phyloP scores from a whole-genome alignment of 306 rosid species.

The Acacia crassicarpa region DNA sequence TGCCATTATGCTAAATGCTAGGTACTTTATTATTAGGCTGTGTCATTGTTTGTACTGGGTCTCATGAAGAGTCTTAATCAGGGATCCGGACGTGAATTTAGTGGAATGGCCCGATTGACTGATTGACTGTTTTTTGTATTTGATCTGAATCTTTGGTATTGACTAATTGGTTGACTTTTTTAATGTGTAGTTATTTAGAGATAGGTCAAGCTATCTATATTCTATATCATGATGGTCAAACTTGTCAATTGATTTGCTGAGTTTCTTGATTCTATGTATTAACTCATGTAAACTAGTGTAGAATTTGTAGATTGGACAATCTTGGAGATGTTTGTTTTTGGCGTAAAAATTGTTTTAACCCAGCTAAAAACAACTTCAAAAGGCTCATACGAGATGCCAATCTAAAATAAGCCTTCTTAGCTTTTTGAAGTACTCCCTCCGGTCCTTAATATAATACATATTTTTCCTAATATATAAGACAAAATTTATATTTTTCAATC shows the following conservation, averaged over 20 bases:
- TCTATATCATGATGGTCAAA: not conserved
- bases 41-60: constrained; percentile 1
- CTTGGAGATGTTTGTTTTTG: not conserved
- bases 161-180: not conserved
- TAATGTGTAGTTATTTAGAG: not conserved
- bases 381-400: not conserved
- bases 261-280: not conserved
- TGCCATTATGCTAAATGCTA: not conserved
- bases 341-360: not conserved
- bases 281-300: not conserved
- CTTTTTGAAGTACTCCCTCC: not conserved
- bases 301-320: not conserved
- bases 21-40: not conserved
- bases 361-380: not conserved
- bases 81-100: not conserved
- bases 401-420: not conserved
- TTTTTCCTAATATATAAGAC: too few relatives aligned
- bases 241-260: not conserved
- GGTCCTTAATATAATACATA: too few relatives aligned
- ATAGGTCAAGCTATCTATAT: not conserved
- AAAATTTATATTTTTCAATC: too few relatives aligned
- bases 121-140: not conserved
- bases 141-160: not conserved
- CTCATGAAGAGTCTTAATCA: not conserved
- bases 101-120: not conserved